Evolutionary conservation across 202 grass and related monocot genomes (phyloP), one percentile per base, ranked within the genome.

Genomic region (Elaeis oleifera): DNA sequence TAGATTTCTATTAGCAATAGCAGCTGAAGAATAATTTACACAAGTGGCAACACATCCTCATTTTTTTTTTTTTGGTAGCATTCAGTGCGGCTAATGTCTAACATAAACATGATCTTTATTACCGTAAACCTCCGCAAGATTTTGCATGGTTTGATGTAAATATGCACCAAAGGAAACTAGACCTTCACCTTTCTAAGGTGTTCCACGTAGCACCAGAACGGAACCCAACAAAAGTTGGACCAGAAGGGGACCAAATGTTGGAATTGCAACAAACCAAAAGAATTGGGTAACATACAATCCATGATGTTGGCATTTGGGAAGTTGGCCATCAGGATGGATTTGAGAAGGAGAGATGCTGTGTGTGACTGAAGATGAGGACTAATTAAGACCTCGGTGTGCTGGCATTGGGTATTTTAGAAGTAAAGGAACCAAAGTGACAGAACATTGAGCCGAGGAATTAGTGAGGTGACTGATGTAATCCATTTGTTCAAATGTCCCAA

Each of bases 391-490:
- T 53, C 16, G 6, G n/a, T 53, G 14, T 49, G 56, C 23, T 36
- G 49, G 60, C n/a, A 54, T 49, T 48, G 17, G 28, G 19, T 53
- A 60, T 58, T 60, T 71, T 60, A 71, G 4, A 60, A 60, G 56
- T 16, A 31, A 71, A 60, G 48, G n/a, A 71, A 25, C 31, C 32
- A 70, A 21, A 25, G 27, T 53, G 56, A 23, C 28, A 59, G 52
- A 53, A n/a, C 1, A 39, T 55, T 44, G 14, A 56, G 50, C 18
- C 56, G 51, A 13, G 53, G 31, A 56, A 57, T 51, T 59, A 18
- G 32, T 26, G 67, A 54, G 36, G 9, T 39, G 36, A 39, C 1
- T 13, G 36, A 13, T 44, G 36, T 2, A 13, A 13, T 44, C 9
- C 36, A 13, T 44, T 44, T 44, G 36, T 44, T 13, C 36, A 44